Percentiles rank a stretch among this genome's conserved stretches.
Conservation (phyloP, 164 flowering plant genomes). For the Sedum album region DNA sequence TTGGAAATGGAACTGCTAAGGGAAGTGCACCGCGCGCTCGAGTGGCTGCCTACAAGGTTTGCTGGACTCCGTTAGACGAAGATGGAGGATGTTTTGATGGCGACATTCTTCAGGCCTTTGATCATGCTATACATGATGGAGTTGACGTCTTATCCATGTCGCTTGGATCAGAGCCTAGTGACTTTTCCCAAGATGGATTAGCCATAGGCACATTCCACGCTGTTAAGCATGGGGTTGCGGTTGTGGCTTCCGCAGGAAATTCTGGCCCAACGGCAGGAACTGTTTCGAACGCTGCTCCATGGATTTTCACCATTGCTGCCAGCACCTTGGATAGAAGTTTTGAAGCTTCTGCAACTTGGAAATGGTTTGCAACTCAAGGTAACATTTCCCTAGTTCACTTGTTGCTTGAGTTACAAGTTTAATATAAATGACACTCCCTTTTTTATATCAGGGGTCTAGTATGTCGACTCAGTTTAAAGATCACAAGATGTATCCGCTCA, state of each 20-base stretch:
- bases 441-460: constrained; percentile 37
- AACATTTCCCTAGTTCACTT: constrained; percentile 4
- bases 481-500: constrained; percentile 29
- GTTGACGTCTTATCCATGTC: constrained; percentile 62
- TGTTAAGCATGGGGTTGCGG: constrained; percentile 32
- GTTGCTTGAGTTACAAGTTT: neutral
- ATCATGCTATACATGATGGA: constrained; percentile 51
- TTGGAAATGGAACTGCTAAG: neutral
- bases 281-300: constrained; percentile 42
- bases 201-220: constrained; percentile 61
- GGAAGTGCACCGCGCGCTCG: neutral
- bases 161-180: constrained; percentile 28
- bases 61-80: neutral
- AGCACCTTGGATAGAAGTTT: constrained; percentile 52
- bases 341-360: constrained; percentile 23
- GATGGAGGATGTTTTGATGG: constrained; percentile 42
- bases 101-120: constrained; percentile 53
- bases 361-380: constrained; percentile 28
- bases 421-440: neutral
- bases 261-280: constrained; percentile 35
- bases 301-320: constrained; percentile 63
- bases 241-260: constrained; percentile 56
- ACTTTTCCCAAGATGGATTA: constrained; percentile 31
- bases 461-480: constrained; percentile 22
- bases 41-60: neutral